Percentiles rank a stretch among this genome's conserved stretches.
Conservation (phyloP, 2,329 filamentous ascomycete species). For the Lecanoromycetidae sp. region DNA sequence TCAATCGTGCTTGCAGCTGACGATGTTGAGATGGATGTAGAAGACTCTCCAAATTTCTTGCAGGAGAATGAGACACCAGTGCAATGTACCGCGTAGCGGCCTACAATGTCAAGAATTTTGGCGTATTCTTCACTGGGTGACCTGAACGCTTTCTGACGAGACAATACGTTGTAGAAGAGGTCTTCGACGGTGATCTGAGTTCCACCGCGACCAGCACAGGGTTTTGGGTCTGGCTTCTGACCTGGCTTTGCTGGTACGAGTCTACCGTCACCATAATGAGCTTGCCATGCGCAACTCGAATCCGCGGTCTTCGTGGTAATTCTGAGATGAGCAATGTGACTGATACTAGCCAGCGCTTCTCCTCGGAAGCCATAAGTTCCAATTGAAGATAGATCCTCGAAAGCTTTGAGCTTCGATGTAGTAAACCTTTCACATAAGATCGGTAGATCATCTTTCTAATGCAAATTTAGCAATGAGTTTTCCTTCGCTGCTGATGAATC, state of each 20-base stretch:
- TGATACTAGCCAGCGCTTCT: constrained; percentile 92
- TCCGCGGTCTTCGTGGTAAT: constrained; percentile 89
- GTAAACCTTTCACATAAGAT: constrained; percentile 95
- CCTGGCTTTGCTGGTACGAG: constrained; percentile 76
- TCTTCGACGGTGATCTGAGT: constrained; percentile 97
- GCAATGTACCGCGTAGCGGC: constrained; percentile 87
- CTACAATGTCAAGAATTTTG: constrained; percentile 91
- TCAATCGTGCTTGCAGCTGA: constrained; percentile 61
- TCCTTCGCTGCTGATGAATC: neutral
- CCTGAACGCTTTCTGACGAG: constrained; percentile 74
- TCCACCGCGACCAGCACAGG: constrained; percentile 73
- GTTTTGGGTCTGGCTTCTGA: constrained; percentile 72
- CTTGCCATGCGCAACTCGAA: constrained; percentile 80
- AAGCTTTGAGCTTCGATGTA: constrained; percentile 86
- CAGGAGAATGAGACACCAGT: constrained; percentile 86
- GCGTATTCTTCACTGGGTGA: constrained; percentile 91
- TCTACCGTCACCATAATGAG: constrained; percentile 73
- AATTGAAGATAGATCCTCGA: constrained; percentile 83
- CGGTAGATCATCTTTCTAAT: constrained; percentile 72
- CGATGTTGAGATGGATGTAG: constrained; percentile 68
- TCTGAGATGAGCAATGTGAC: constrained; percentile 89
- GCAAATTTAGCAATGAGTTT: constrained; percentile 15
- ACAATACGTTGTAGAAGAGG: constrained; percentile 92
- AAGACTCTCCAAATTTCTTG: constrained; percentile 87
- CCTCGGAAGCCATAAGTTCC: constrained; percentile 96